A percentile compares a stretch with the other conserved stretches of the same genome.
phyloP scores from a whole-genome alignment of 2,329 filamentous ascomycete genomes.

The Sclerotinia nivalis region DNA sequence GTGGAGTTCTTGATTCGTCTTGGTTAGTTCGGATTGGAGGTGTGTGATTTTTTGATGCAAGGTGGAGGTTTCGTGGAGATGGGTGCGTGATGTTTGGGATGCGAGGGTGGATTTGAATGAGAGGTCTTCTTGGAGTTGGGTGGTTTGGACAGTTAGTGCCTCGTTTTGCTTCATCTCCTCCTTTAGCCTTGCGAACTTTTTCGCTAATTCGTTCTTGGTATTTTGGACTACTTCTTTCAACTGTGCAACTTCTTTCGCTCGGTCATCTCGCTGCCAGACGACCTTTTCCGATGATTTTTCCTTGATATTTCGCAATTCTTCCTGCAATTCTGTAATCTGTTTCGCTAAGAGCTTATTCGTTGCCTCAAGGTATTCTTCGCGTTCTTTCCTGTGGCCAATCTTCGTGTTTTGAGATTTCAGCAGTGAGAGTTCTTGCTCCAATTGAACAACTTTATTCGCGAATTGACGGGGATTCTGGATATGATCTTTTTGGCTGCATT shows the following conservation, averaged over 20 bases:
- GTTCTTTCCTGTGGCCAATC: rapidly evolving
- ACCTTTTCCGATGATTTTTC: neutral
- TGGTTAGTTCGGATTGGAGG: neutral
- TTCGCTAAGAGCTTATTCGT: neutral
- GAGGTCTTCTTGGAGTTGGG: neutral
- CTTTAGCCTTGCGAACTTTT: neutral
- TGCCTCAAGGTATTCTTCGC: neutral
- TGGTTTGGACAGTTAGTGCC: rapidly evolving
- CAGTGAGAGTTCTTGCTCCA: neutral
- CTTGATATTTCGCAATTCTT: neutral
- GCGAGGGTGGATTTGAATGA: neutral
- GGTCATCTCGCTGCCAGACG: too few relatives aligned
- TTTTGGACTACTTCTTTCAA: too few relatives aligned
- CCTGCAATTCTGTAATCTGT: neutral
- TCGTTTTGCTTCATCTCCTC: neutral
- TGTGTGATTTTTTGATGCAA: neutral
- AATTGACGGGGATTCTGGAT: neutral
- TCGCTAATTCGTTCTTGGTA: too few relatives aligned
- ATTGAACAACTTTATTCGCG: neutral
- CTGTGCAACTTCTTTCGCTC: too few relatives aligned
- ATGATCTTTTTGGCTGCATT: too few relatives aligned
- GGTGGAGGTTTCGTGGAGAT: rapidly evolving
- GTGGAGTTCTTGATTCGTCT: too few relatives aligned
- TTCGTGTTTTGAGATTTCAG: too few relatives aligned
- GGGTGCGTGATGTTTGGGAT: neutral